Evolutionary conservation across 176 grass and related monocot genomes (phyloP).

Genomic region (Cenchrus fungigraminus): DNA sequence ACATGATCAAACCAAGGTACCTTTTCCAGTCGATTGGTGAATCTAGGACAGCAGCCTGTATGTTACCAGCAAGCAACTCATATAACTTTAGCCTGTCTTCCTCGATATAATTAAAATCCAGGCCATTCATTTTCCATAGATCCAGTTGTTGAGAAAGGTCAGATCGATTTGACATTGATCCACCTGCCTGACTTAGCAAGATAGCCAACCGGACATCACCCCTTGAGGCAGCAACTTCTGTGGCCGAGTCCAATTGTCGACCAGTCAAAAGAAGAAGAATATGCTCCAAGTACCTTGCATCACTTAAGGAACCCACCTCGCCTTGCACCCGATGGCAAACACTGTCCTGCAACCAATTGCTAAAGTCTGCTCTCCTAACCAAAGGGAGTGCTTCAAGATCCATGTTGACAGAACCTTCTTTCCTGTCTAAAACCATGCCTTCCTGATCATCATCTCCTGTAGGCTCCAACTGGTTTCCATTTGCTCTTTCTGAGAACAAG

Average conservation of each 20-base stretch:
- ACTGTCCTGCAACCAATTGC: constrained; percentile 87
- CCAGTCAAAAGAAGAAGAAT: constrained; percentile 87
- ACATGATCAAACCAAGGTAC: constrained; percentile 88
- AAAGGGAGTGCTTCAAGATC: constrained; percentile 82
- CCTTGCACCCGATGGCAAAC: constrained; percentile 85
- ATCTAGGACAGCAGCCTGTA: constrained; percentile 70
- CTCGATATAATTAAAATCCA: constrained; percentile 86
- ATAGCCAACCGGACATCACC: constrained; percentile 74
- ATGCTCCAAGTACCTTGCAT: constrained; percentile 76
- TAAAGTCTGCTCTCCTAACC: constrained; percentile 86
- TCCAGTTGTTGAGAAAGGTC: constrained; percentile 80
- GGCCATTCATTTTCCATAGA: constrained; percentile 84
- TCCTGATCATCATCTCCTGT: constrained; percentile 63
- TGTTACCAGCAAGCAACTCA: constrained; percentile 79
- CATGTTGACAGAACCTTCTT: constrained; percentile 62
- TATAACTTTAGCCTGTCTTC: constrained; percentile 81
- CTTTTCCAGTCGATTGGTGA: constrained; percentile 90
- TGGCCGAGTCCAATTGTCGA: constrained; percentile 77
- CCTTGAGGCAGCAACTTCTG: constrained; percentile 79
- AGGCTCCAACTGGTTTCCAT: constrained; percentile 45
- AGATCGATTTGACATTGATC: constrained; percentile 79
- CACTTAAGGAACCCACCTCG: constrained; percentile 71
- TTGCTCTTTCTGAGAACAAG: constrained; percentile 72
- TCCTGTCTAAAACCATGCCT: constrained; percentile 84
- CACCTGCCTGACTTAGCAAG: constrained; percentile 86